Base-by-base conservation (phyloP, 345 rosid genomes). In the Trapa bicornis region DNA sequence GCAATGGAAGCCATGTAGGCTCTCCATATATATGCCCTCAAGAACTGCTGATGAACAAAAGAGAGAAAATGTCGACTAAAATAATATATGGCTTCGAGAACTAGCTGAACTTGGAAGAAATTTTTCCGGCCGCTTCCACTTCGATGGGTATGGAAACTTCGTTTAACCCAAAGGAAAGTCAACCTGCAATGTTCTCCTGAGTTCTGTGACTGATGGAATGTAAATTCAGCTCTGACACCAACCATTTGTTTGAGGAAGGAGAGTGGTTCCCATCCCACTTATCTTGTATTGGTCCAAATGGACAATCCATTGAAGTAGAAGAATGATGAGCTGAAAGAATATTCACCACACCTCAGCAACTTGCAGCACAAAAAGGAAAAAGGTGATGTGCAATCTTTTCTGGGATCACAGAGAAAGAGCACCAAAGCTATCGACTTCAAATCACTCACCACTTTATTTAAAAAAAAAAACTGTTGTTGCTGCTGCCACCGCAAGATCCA, bases 251-350 rank as follows among this genome's bases (percentile, higher is more conserved):
- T n/a, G 15, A 58, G 38, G 33, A 32, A 58, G 63, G 16, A 58
- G 35, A 58, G 32, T 10, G 5, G 17, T 22, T 54, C 60, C 63
- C 38, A 58, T 54, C 60, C 63, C 38, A 58, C 37, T 58, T 58
- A 37, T 35, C 32, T 8, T 8, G 22, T 22, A 22, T 54, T 54
- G 60, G 5, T 58, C 63, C 32, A 11, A 58, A 38, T 58, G 63
- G 63, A 38, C 37, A 33, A 2, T 33, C 63, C 63, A 58, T 22
- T 54, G 33, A n/a, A n/a, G 60, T 1, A 54, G 58, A 53, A 53
- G 60, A 54, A 54, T 54, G 45, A 29, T 67, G 69, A 68, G 79
- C 72, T 70, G 77, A 37, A 47, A 38, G 48, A 70, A 79, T 70
- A 79, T 58, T 75, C 79, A 72, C 73, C 63, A 32, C 35, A 58